phyloP scores from a whole-genome alignment of 805 yeast genomes.

The Metschnikowia aberdeeniae region DNA sequence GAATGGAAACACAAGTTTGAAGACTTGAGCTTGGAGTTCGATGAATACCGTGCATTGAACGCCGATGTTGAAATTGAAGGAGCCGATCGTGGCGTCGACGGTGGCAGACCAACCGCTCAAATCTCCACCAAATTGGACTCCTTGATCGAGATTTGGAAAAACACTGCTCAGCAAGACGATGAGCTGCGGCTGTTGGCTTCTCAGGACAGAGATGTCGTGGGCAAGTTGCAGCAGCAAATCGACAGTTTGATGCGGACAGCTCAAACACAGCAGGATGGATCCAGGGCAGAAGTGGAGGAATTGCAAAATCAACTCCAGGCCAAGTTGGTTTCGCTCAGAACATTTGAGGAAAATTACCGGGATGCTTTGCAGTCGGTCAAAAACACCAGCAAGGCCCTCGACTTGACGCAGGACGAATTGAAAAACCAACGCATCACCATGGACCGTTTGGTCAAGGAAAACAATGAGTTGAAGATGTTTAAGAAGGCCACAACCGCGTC shows the following conservation, averaged over 20 bases:
- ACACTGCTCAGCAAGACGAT: conserved; percentile 11
- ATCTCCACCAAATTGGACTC: conserved; percentile 34
- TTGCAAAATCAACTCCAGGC: conserved; percentile 29
- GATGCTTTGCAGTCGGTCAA: conserved; percentile 68
- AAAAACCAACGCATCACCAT: conserved; percentile 54
- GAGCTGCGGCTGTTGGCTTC: conserved; percentile 7
- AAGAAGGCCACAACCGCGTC: conserved; percentile 39
- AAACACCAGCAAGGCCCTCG: conserved; percentile 72
- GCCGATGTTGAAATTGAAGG: conserved; percentile 28
- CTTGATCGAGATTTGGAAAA: conserved; percentile 33
- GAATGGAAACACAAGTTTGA: conserved; percentile 48
- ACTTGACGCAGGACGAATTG: conserved; percentile 68
- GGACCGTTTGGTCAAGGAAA: conserved; percentile 55
- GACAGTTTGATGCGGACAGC: conserved; percentile 50
- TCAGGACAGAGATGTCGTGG: conserved; percentile 25
- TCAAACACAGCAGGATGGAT: conserved; percentile 36
- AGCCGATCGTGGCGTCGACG: conserved; percentile 14
- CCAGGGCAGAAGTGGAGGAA: conserved; percentile 30
- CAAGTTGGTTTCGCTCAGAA: conserved; percentile 27
- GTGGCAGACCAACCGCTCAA: conserved; percentile 22
- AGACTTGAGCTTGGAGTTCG: conserved; percentile 41
- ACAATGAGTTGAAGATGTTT: conserved; percentile 62
- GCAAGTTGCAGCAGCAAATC: conserved; percentile 50
- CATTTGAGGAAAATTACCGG: conserved; percentile 62
- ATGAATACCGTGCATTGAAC: conserved; percentile 34